Percentiles rank a stretch among this genome's conserved stretches.
phyloP scores from a whole-genome alignment of 2,329 filamentous ascomycete species.

The Verticillium tricorpus region DNA sequence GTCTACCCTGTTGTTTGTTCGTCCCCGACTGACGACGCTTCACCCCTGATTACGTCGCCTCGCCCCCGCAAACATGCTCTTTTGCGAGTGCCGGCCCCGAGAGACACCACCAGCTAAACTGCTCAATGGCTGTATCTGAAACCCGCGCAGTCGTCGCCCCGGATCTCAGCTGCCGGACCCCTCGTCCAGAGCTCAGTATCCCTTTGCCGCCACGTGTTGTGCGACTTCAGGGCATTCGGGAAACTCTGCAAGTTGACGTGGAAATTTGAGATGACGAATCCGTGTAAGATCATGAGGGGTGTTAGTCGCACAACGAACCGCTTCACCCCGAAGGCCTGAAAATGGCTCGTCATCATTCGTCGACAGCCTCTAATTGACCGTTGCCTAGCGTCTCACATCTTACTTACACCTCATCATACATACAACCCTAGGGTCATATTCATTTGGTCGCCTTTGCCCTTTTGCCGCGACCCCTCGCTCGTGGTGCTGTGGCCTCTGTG shows the following conservation, averaged over 20 bases:
- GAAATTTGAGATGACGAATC: neutral
- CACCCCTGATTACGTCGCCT: neutral
- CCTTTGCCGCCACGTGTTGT: neutral
- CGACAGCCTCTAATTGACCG: neutral
- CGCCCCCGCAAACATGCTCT: neutral
- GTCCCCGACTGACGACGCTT: neutral
- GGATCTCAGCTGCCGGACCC: neutral
- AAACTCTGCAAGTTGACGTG: neutral
- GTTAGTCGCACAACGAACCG: neutral
- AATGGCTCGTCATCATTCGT: neutral
- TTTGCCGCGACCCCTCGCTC: conserved; percentile 5
- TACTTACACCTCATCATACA: neutral
- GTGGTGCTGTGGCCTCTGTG: neutral
- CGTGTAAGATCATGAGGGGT: neutral
- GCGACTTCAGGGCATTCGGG: neutral
- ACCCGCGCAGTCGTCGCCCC: neutral
- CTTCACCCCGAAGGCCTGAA: neutral
- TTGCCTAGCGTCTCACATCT: neutral
- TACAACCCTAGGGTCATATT: neutral
- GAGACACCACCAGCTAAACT: neutral
- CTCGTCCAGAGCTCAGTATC: neutral
- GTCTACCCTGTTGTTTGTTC: neutral
- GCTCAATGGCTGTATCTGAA: neutral
- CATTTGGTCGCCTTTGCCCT: conserved; percentile 8
- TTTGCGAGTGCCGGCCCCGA: neutral